Percentiles rank a stretch among this genome's conserved stretches.
Conservation (phyloP, 2,329 filamentous ascomycete species). For the Gyromitra esculenta region DNA sequence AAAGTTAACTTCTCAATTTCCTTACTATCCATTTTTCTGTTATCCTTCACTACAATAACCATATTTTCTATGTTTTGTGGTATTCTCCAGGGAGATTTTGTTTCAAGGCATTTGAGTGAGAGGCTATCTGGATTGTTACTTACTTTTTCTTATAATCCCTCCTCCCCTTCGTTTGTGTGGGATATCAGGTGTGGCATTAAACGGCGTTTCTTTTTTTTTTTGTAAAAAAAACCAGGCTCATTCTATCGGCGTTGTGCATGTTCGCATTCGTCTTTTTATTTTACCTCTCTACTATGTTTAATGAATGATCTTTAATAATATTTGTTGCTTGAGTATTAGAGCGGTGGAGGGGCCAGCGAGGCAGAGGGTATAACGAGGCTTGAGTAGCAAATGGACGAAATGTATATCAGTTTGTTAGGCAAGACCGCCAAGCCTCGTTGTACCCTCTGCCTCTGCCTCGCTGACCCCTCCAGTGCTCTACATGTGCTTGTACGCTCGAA, state of each 20-base stretch:
- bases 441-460: too few relatives aligned
- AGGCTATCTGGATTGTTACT: constrained; percentile 13
- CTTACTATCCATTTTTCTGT: constrained; percentile 7
- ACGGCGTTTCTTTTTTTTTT: constrained; percentile 31
- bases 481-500: too few relatives aligned
- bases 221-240: not conserved
- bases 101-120: constrained; percentile 30
- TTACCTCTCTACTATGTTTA: not conserved
- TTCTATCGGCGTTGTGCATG: constrained; percentile 16
- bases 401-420: too few relatives aligned
- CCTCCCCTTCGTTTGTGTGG: not conserved
- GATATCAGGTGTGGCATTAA: constrained; percentile 6
- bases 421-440: too few relatives aligned
- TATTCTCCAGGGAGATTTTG: constrained; percentile 23
- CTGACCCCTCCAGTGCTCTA: too few relatives aligned
- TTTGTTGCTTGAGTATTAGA: not conserved
- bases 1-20: constrained; percentile 1
- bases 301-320: not conserved
- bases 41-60: constrained; percentile 2
- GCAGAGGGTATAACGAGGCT: too few relatives aligned
- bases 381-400: too few relatives aligned
- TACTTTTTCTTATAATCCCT: constrained; percentile 17
- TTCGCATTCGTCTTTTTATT: constrained; percentile 1
- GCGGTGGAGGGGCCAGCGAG: too few relatives aligned
- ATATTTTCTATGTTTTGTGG: constrained; percentile 32